A percentile compares a stretch with the other conserved stretches of the same genome.
phyloP scores from a whole-genome alignment of 1,284 basidiomycete genomes.

The Pyrrhoderma noxium region DNA sequence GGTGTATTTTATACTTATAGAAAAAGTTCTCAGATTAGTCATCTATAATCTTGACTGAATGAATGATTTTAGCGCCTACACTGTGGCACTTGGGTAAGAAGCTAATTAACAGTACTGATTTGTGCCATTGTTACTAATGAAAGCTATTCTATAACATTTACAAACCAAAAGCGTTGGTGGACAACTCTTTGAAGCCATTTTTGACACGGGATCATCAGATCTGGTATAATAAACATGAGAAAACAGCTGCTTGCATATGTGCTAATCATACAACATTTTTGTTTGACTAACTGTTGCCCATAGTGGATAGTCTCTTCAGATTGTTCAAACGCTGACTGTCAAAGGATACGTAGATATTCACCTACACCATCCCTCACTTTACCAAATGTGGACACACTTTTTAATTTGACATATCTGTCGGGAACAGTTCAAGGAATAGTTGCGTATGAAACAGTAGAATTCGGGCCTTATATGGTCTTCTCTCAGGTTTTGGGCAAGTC shows the following conservation, averaged over 20 bases:
- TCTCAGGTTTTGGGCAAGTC: slow-evolving; percentile 36
- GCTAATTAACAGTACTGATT: slow-evolving; percentile 5
- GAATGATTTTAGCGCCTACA: slow-evolving; percentile 36
- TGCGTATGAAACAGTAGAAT: slow-evolving; percentile 13
- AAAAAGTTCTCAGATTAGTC: too few species aligned
- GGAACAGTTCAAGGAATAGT: slow-evolving; percentile 13
- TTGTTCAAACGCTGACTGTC: slow-evolving; percentile 29
- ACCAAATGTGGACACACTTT: not conserved
- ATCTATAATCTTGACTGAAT: too few species aligned
- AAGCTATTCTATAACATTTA: not conserved
- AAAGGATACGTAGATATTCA: slow-evolving; percentile 28
- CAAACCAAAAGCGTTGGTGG: slow-evolving; percentile 30
- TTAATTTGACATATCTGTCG: slow-evolving; percentile 15
- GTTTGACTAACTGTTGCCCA: slow-evolving; percentile 2
- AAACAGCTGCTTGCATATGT: too few species aligned
- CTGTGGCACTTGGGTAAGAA: slow-evolving; percentile 31
- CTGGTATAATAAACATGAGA: slow-evolving; percentile 32
- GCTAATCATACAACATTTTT: too few species aligned
- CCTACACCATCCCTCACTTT: slow-evolving; percentile 16
- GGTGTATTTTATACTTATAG: too few species aligned
- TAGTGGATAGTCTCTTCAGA: slow-evolving; percentile 34
- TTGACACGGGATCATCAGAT: slow-evolving; percentile 53
- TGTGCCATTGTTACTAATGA: not conserved
- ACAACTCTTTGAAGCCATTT: slow-evolving; percentile 45
- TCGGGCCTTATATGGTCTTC: slow-evolving; percentile 22